Base-by-base conservation (phyloP, 345 rosid genomes). In the Melaleuca alternifolia region DNA sequence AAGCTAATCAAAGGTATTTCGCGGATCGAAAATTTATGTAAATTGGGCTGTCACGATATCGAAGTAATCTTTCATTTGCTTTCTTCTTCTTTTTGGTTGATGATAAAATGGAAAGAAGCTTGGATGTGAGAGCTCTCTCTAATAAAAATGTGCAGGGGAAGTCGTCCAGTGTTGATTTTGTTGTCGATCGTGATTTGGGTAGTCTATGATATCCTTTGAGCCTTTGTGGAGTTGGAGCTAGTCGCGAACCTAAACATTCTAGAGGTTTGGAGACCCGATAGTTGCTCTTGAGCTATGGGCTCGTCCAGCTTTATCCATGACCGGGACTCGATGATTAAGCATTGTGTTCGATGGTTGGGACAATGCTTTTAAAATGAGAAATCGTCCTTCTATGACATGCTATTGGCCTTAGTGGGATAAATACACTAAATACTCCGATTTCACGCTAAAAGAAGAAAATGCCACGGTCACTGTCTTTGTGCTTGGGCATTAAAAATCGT, bases 401-500 rank as follows among this genome's bases (percentile, higher is more conserved):
- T n/a, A n/a, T n/a, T n/a, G n/a, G n/a, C n/a, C n/a, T n/a, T n/a
- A n/a, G n/a, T n/a, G n/a, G n/a, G n/a, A n/a, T n/a, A n/a, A n/a
- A n/a, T n/a, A n/a, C n/a, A n/a, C n/a, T n/a, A n/a, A n/a, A n/a
- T n/a, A n/a, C n/a, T n/a, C n/a, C n/a, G n/a, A n/a, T n/a, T n/a
- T n/a, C n/a, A n/a, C n/a, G n/a, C n/a, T n/a, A n/a, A n/a, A n/a
- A n/a, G n/a, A n/a, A n/a, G n/a, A n/a, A n/a, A n/a, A n/a, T n/a
- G n/a, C n/a, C n/a, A n/a, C n/a, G n/a, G n/a, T n/a, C n/a, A n/a
- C n/a, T n/a, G n/a, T n/a, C n/a, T n/a, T n/a, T n/a, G n/a, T n/a
- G 61, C 61, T 0, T 0, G 61, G 23, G 0, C 13, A n/a, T 0
- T 10, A 54, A 54, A 1, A 5, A 0, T 56, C 13, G 0, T 24